Percentiles rank a stretch among this genome's conserved stretches.
phyloP scores from a whole-genome alignment of 352 stramenopile genomes.

The Phytophthora quininea region DNA sequence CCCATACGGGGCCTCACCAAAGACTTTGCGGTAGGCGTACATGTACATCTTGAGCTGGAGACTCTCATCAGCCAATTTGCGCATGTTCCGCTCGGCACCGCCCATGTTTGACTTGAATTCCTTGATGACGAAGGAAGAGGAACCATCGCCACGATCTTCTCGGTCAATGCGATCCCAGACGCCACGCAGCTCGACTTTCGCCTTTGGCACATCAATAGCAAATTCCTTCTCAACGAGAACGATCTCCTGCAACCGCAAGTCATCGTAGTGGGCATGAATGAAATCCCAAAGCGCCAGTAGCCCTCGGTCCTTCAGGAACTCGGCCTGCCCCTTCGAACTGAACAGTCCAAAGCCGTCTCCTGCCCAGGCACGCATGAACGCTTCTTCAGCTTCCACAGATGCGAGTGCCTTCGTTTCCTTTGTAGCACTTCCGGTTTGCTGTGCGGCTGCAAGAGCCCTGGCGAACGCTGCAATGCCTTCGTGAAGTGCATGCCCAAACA shows the following conservation, averaged over 20 bases:
- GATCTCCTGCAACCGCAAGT: constrained; percentile 37
- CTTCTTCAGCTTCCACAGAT: constrained; percentile 27
- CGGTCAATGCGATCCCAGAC: constrained; percentile 84
- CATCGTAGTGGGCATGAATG: constrained; percentile 39
- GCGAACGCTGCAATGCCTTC: constrained; percentile 70
- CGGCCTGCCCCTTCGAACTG: constrained; percentile 39
- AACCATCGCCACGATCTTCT: constrained; percentile 8
- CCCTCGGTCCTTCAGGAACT: constrained; percentile 43
- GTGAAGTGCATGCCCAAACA: constrained; percentile 77
- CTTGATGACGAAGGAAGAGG: constrained; percentile 54
- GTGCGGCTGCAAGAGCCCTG: constrained; percentile 20
- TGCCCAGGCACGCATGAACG: constrained; percentile 35
- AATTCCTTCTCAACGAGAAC: constrained; percentile 72
- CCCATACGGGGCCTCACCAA: constrained; percentile 55
- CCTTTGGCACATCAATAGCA: constrained; percentile 49
- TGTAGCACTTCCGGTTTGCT: constrained; percentile 9
- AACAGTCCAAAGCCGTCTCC: constrained; percentile 46
- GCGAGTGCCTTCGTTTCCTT: constrained; percentile 18
- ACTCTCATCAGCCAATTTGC: constrained; percentile 61
- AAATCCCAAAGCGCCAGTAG: constrained; percentile 50
- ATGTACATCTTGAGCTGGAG: constrained; percentile 87
- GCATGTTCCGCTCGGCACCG: constrained; percentile 52
- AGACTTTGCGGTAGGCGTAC: constrained; percentile 71
- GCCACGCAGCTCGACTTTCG: constrained; percentile 60
- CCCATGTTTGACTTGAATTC: constrained; percentile 89